These are phyloP conservation scores for Gautieria morchelliformis DNA, from an alignment of 768 basidiomycete species.

Conservation along the genomic window DNA sequence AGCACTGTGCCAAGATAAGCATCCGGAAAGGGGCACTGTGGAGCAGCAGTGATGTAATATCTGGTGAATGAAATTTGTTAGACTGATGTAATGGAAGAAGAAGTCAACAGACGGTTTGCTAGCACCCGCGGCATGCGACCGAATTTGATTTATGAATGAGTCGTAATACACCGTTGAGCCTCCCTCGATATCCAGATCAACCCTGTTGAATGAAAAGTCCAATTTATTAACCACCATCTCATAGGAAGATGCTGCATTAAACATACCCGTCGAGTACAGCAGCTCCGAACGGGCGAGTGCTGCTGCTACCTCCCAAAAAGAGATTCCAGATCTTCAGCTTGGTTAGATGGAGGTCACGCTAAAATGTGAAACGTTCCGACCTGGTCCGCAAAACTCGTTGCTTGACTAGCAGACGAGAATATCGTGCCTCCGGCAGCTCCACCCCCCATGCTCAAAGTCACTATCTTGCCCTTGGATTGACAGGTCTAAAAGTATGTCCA, in stretches of 20 bases:
- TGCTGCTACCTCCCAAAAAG: conserved; percentile 12
- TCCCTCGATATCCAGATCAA: conserved; percentile 14
- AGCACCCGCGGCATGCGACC: conserved; percentile 6
- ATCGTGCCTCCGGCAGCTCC: conserved; percentile 6
- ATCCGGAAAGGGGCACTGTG: conserved; percentile 14
- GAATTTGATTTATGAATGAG: conserved; percentile 11
- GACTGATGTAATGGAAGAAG: not conserved
- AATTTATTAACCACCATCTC: not conserved
- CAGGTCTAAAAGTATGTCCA: not conserved
- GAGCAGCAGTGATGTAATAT: conserved; percentile 14
- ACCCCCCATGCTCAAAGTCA: conserved; percentile 12
- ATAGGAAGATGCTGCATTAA: not conserved
- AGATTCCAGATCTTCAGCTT: conserved; percentile 10
- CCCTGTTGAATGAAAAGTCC: not conserved
- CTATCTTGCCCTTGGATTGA: conserved; percentile 12
- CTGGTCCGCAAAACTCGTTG: conserved; percentile 9
- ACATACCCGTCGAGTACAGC: conserved; percentile 13
- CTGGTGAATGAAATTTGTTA: not conserved
- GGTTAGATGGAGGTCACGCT: too few species aligned
- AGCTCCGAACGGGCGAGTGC: conserved; percentile 12
- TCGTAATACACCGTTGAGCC: conserved; percentile 7
- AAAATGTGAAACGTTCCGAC: not conserved
- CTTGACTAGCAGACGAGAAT: conserved; percentile 10
- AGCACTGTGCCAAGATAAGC: conserved; percentile 10
- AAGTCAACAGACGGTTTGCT: conserved; percentile 7